Evolutionary conservation across 495 filamentous ascomycete genomes (phyloP), one percentile per base, ranked within the genome.

Genomic region (Cercophora newfieldiana): DNA sequence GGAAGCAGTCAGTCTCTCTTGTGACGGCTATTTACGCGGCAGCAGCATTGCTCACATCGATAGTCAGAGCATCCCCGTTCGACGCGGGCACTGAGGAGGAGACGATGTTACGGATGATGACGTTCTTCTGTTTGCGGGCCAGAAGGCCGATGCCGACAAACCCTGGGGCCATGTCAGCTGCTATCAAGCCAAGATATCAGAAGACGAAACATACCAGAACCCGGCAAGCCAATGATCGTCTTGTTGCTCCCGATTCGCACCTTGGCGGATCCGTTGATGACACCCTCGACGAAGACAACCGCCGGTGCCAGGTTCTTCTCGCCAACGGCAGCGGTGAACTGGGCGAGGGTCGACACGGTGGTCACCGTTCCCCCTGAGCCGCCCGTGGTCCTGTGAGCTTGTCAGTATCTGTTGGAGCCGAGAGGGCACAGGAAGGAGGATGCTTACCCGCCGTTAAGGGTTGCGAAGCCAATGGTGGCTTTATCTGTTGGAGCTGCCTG

Each of bases 91-190:
- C 87, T 33, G 88, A 88, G 30, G 78, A 68, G 51, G 89, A 83
- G 37, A 80, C 80, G 59, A 91, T 73, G 78, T 90, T 89, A 7
- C 86, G 85, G 57, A 90, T 72, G 69, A 90, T 89, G 25, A 90
- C 85, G 59, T 82, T 81, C 14, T 67, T 79, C 25, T 77, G 69
- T 3, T 67, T 65, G 68, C 84, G 82, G 69, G 89, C 77, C 55
- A 70, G 70, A 55, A 87, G 67, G 16, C 81, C 82, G 54, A 83
- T 70, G 12, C 78, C 82, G 57, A 65, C 75, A 47, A 87, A 73
- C 0, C 72, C 81, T 79, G 28, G 31, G 2, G 33, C 25, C n/a
- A n/a, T 65, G 29, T 65, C 19, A 65, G 63, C 18, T 16, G n/a
- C 19, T 6, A 25, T 2, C 18, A 16, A 2, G 28, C 22, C 33